Base-by-base conservation (phyloP, 2,329 filamentous ascomycete genomes). In the Plenodomus tracheiphilus region DNA sequence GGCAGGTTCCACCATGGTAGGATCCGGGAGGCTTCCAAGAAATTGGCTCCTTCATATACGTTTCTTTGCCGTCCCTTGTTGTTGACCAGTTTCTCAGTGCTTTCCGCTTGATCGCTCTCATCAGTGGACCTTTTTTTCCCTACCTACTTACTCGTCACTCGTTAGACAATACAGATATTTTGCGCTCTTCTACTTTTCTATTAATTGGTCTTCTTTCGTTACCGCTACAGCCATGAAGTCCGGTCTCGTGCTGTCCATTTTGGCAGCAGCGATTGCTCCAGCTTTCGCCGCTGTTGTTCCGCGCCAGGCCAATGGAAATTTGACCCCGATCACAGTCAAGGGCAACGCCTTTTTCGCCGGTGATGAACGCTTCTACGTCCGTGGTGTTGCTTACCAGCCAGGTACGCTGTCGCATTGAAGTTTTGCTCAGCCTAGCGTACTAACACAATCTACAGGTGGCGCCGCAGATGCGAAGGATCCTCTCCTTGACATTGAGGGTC, bases 301-400 rank as follows among this genome's bases (percentile, higher is more conserved):
- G 16, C 62, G 67, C 25, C 64, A 68, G 46, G 47, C 55, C 11
- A 62, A 68, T 46, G 68, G 68, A 61, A 77, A 74, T 38, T 64
- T 84, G 21, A 77, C 80, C 9, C 69, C 80, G 10, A 75, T 86
- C 61, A 79, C 77, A 19, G 81, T 85, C 56, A 80, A 81, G 69
- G 82, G 84, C 64, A 85, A 86, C 70, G 79, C 84, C 47, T 87
- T 87, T 74, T 87, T 82, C 67, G 77, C 81, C 52, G 83, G 82
- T 39, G 61, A 81, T 47, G 66, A 82, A 22, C 81, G 85, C 54
- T 83, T 83, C 71, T 83, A 83, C 68, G 75, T 84, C 49, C 79
- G 80, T 51, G 81, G 82, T 66, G 76, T 84, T 56, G 86, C 87
- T 71, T 87, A 86, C 70, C 84, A 86, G 71, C 83, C 82, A 48